Evolutionary conservation across 148 eudicot species (phyloP).

Genomic region (Diospyros kaki): DNA sequence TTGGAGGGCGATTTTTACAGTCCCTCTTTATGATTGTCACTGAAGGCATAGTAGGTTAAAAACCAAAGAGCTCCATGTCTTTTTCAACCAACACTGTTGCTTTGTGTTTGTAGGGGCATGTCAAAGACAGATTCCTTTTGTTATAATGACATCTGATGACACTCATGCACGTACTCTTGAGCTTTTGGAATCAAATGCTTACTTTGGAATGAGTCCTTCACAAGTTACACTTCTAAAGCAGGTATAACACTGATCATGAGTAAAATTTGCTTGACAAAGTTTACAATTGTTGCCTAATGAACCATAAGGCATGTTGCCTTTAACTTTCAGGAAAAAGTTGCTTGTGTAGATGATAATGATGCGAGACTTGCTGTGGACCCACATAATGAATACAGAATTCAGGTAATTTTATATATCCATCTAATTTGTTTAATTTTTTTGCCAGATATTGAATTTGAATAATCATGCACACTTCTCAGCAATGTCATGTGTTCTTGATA

Average conservation of each 20-base stretch:
- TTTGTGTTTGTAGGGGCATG: conserved; percentile 50
- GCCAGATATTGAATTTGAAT: not conserved
- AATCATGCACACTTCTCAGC: not conserved
- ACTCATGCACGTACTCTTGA: conserved; percentile 70
- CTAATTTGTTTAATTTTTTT: not conserved
- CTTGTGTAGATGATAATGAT: conserved; percentile 97
- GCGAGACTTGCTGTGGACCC: conserved; percentile 91
- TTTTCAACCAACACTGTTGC: conserved; percentile 9
- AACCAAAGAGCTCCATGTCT: not conserved
- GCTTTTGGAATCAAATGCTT: conserved; percentile 73
- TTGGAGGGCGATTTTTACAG: too few species aligned
- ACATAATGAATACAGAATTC: conserved; percentile 66
- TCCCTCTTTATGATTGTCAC: not conserved
- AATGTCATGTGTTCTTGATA: not conserved
- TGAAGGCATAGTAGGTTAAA: not conserved
- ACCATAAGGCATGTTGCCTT: not conserved
- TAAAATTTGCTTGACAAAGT: not conserved
- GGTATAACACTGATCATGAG: conserved; percentile 32
- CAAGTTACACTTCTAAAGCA: conserved; percentile 87
- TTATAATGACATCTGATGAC: conserved; percentile 97
- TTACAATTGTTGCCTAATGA: not conserved
- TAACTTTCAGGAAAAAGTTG: conserved; percentile 84
- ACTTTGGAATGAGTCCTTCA: conserved; percentile 84
- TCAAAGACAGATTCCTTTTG: conserved; percentile 68
- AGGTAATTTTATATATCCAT: conserved; percentile 35